Conservation (phyloP, 2,329 filamentous ascomycete genomes). For the Cordyceps militaris region DNA sequence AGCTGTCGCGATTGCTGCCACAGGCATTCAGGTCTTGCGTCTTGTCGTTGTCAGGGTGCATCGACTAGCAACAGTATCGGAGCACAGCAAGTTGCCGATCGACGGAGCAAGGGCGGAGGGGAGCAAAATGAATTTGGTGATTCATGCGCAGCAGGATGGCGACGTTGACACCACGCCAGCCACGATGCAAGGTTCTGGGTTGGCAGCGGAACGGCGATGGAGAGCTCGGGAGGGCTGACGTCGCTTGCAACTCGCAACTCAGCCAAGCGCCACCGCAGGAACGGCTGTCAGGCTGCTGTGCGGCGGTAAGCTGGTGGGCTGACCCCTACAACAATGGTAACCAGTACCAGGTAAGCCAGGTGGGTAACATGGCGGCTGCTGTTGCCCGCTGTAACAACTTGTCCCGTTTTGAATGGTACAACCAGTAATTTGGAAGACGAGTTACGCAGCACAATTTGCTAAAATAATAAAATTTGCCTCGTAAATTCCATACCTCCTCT, state of each 20-base stretch:
- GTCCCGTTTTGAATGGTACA: neutral
- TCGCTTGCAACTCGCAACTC: constrained; percentile 2
- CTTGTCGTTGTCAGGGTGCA: neutral
- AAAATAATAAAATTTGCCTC: too few relatives aligned
- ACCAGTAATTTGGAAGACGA: too few relatives aligned
- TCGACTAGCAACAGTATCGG: neutral
- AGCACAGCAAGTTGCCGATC: neutral
- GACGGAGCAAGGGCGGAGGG: neutral
- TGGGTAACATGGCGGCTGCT: neutral
- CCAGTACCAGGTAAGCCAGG: neutral
- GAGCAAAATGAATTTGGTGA: neutral
- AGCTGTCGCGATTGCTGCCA: neutral
- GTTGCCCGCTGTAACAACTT: neutral
- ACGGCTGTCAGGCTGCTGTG: neutral
- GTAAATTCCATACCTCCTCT: too few relatives aligned
- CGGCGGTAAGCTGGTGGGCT: neutral
- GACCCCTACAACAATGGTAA: neutral
- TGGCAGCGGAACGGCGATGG: neutral
- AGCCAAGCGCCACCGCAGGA: constrained; percentile 2
- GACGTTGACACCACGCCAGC: neutral
- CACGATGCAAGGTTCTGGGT: neutral
- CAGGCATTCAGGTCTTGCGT: neutral
- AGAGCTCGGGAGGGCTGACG: constrained; percentile 7
- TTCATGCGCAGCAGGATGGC: neutral
- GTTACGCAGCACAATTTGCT: too few relatives aligned